Evolutionary conservation across 352 stramenopile genomes (phyloP), one percentile per base, ranked within the genome.

Genomic region (Phytophthora pini): DNA sequence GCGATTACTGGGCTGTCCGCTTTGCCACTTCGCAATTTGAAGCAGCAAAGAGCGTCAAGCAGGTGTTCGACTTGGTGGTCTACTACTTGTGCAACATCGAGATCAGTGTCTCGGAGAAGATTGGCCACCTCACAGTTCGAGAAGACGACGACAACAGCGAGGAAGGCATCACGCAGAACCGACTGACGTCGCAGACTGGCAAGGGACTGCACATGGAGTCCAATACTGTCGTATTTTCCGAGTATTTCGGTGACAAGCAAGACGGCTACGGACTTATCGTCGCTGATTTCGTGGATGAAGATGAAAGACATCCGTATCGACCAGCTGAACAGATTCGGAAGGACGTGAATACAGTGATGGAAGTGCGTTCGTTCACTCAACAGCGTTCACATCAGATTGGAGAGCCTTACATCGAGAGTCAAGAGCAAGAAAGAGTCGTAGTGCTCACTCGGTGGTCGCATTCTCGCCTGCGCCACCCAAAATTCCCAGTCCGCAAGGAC

Each of bases 391-490:
- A 49, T 4, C 17, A 39, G 13, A 40, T 20, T 36, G 56, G 26
- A 38, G 45, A 26, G 4, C 5, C 48, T 13, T 38, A 56, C 32
- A 13, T 17, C 40, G 13, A 43, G n/a, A 38, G 45, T 13, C 17
- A 4, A 15, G 20, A 55, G 31, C 27, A 58, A 40, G 68, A 85
- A 51, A 56, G 61, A 12, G 71, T 81, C 12, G 76, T 85, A 27
- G 76, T 85, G 12, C 51, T 85, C 17, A 77, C 61, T 20, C 56
- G 71, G 24, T 85, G 76, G 76, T 72, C 68, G 17, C 61, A 79
- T 38, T 76, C 59, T 43, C 67, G 57, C 13, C 56, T 85, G 10
- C 69, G 54, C 3, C 56, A 67, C 5, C 74, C 74, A 5, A 57
- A 68, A 12, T 81, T 83, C 26, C 36, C 26, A 5, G 55, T 83